Conservation (phyloP, 257 asterid genomes). For the Lantana camara region DNA sequence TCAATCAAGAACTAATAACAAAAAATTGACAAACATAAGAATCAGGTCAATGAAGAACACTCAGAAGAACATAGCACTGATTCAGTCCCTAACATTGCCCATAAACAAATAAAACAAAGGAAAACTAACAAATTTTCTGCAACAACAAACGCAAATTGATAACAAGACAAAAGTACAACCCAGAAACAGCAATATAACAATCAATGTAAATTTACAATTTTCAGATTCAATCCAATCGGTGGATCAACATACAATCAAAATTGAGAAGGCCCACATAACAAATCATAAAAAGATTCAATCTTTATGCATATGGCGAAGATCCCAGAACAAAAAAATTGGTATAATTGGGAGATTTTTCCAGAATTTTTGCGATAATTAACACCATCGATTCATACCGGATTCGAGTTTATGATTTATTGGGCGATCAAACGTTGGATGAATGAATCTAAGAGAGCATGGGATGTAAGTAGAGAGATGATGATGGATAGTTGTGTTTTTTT, state of each 20-base stretch:
- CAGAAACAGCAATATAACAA: constrained; percentile 38
- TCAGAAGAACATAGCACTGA: constrained; percentile 22
- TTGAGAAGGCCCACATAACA: constrained; percentile 33
- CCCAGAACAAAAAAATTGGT: constrained; percentile 30
- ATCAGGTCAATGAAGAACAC: constrained; percentile 28
- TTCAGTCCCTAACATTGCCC: constrained; percentile 33
- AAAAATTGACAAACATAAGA: constrained; percentile 15
- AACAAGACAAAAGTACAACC: constrained; percentile 29
- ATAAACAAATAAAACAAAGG: neutral
- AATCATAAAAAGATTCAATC: constrained; percentile 38
- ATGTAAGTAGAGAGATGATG: constrained; percentile 57
- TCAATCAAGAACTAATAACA: constrained; percentile 31
- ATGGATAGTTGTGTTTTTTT: constrained; percentile 46
- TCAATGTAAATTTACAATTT: constrained; percentile 42
- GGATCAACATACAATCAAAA: constrained; percentile 44
- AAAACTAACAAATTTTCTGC: constrained; percentile 34
- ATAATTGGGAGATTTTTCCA: constrained; percentile 25
- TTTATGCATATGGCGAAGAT: constrained; percentile 34
- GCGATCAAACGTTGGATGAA: constrained; percentile 58
- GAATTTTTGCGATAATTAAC: constrained; percentile 29
- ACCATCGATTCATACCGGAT: constrained; percentile 69
- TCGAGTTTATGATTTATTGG: constrained; percentile 44
- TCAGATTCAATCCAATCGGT: constrained; percentile 39
- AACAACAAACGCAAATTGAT: constrained; percentile 31
- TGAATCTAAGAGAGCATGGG: constrained; percentile 65